Evolutionary conservation across 2,329 filamentous ascomycete genomes (phyloP), one percentile per base, ranked within the genome.

Genomic region (Endothia cerciana): DNA sequence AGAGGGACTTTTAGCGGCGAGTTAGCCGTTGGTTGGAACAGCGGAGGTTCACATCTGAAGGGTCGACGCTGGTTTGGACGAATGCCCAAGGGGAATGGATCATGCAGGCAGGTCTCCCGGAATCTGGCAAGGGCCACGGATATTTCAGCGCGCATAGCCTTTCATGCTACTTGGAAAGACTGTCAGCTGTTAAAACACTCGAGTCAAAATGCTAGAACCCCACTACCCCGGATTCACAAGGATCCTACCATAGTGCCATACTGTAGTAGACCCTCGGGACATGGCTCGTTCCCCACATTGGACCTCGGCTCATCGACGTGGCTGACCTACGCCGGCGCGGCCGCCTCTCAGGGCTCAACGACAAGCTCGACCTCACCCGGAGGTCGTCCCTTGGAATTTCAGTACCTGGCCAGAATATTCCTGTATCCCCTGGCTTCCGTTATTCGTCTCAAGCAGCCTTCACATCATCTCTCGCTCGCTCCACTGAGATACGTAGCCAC

Each of bases 221-320:
- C 51, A 36, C 30, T 55, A 55, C 51, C 51, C 51, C 51, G 19
- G 51, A 55, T 55, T 55, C 51, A 36, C 33, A 36, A 36, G 11
- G n/a, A 13, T 58, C 15, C 55, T 40, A 22, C 33, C 38, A 40
- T 3, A 13, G 15, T 17, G 1, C 11, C 2, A 30, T 36, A 33
- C 17, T 8, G n/a, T 10, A 22, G 55, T 41, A n/a, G 49, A 38
- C 22, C 60, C 60, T 62, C 60, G 60, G 60, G 36, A 45, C 38
- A 25, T 33, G 19, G 51, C 59, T 49, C 30, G 40, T 49, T 58
- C 62, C 38, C 65, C 65, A 67, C 65, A 41, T 38, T 61, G 62
- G 38, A 67, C 65, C 65, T 67, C 65, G 65, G 65, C 62, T 67
- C 19, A 38, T 60, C 33, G 28, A 45, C 55, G 57, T 61, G 47